These are phyloP conservation scores for Scalesia atractyloides DNA, from an alignment of 129 eudicot species.

Conservation along the genomic window DNA sequence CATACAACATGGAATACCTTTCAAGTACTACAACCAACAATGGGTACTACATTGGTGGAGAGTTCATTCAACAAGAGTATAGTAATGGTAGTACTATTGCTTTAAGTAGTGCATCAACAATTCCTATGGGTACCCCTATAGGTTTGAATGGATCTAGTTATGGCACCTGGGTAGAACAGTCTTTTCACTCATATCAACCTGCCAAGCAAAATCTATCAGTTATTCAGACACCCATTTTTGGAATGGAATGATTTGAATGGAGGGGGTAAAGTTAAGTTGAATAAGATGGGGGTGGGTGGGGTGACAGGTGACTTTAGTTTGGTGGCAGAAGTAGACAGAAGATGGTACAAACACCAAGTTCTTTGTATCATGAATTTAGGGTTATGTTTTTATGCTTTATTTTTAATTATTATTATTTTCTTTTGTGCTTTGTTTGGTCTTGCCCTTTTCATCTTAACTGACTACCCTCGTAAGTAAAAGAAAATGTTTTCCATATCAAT, in stretches of 20 bases:
- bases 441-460: slow-evolving; percentile 21
- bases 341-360: slow-evolving; percentile 33
- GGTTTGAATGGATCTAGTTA: slow-evolving; percentile 42
- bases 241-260: slow-evolving; percentile 68
- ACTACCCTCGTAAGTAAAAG: slow-evolving; percentile 18
- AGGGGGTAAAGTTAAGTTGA: slow-evolving; percentile 31
- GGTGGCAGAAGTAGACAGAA: slow-evolving; percentile 31
- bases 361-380: slow-evolving; percentile 35
- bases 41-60: slow-evolving; percentile 26
- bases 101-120: slow-evolving; percentile 33
- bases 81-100: slow-evolving; percentile 23
- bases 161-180: slow-evolving; percentile 55
- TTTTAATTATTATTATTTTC: not conserved
- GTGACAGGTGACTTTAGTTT: slow-evolving; percentile 16
- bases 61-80: slow-evolving; percentile 32
- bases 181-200: slow-evolving; percentile 51
- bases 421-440: slow-evolving; percentile 22
- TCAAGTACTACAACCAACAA: slow-evolving; percentile 21
- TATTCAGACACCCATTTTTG: slow-evolving; percentile 74
- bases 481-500: slow-evolving; percentile 25
- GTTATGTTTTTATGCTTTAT: slow-evolving; percentile 21
- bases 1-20: slow-evolving; percentile 44
- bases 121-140: slow-evolving; percentile 39
- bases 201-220: slow-evolving; percentile 56
- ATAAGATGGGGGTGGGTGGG: not conserved